Evolutionary conservation across 148 eudicot species (phyloP).

Genomic region (Bassia scoparia): DNA sequence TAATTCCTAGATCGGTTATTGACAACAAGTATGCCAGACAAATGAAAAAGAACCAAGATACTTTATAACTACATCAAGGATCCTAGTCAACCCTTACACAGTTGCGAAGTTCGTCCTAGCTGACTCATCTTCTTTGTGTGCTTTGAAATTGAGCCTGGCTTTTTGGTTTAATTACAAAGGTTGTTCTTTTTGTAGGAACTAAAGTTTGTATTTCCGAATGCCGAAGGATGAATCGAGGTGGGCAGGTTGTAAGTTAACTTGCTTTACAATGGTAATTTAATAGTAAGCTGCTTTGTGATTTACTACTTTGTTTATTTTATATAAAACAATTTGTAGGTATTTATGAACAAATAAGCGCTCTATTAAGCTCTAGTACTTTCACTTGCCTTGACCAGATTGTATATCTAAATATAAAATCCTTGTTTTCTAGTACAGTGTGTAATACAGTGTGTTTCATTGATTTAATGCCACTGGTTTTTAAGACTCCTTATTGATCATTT

Average conservation of each 20-base stretch:
- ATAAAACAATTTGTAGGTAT: too few relatives aligned
- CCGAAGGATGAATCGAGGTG: constrained; percentile 92
- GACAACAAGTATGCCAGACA: constrained; percentile 94
- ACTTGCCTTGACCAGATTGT: too few relatives aligned
- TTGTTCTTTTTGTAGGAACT: constrained; percentile 52
- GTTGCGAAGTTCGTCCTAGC: constrained; percentile 54
- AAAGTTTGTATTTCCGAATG: constrained; percentile 89
- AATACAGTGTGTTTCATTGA: too few relatives aligned
- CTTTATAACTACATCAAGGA: constrained; percentile 89
- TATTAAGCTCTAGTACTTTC: too few relatives aligned
- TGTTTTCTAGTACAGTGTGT: too few relatives aligned
- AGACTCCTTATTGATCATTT: too few relatives aligned
- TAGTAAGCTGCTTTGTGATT: too few relatives aligned
- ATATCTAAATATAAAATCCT: too few relatives aligned
- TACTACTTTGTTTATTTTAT: too few relatives aligned
- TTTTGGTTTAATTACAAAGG: constrained; percentile 1
- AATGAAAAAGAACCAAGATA: constrained; percentile 83
- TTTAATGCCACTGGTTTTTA: too few relatives aligned
- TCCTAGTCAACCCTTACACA: constrained; percentile 96
- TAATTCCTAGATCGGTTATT: constrained; percentile 75
- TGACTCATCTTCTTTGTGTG: background rate
- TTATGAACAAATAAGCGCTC: too few relatives aligned
- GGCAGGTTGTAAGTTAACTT: constrained; percentile 97
- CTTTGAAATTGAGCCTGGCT: background rate
- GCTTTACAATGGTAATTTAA: too few relatives aligned